Evolutionary conservation across 2,329 filamentous ascomycete genomes (phyloP), one percentile per base, ranked within the genome.

Genomic region (Penicillium sp.): DNA sequence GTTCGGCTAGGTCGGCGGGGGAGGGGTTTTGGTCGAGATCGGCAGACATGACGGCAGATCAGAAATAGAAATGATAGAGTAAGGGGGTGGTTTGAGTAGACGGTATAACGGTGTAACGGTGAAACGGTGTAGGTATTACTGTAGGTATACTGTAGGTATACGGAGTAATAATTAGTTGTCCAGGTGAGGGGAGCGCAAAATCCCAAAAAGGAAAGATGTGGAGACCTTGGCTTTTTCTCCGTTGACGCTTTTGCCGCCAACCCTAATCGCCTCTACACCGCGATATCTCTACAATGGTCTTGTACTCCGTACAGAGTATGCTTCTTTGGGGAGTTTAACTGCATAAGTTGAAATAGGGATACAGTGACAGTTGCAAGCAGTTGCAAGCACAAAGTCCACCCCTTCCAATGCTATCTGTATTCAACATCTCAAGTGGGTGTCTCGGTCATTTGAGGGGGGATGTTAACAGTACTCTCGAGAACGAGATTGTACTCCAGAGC

Each of bases 1-100:
- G 84, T 70, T 84, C 81, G 57, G 80, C 70, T 35, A 67, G 19
- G 25, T 75, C 73, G 31, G 62, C 59, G 27, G 70, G 68, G 33
- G 68, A 71, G 12, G 64, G 68, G 23, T 69, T 63, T 19, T 67
- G 61, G 48, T 77, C 73, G 21, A 63, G 60, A 57, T 70, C 69
- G 52, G 72, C 46, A 27, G 70, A 73, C 72, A 73, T 73, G 58
- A 40, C 62, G 50, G 54, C 49, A 52, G 33, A 37, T 54, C 54
- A 37, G 42, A 56, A 35, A 46, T 31, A 42, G n/a, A 23, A n/a
- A 31, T 10, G 17, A 37, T 37, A 49, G 19, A 33, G 37, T 42
- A 35, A 50, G 35, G 47, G 50, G 12, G 23, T 2, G 23, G 27
- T n/a, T 54, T 43, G 50, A n/a, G 55, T 51, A 23, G 19, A 25